Percentiles rank a stretch among this genome's conserved stretches.
Evolutionary conservation across 345 rosid genomes (phyloP).

Genomic region (Aegle marmelos): DNA sequence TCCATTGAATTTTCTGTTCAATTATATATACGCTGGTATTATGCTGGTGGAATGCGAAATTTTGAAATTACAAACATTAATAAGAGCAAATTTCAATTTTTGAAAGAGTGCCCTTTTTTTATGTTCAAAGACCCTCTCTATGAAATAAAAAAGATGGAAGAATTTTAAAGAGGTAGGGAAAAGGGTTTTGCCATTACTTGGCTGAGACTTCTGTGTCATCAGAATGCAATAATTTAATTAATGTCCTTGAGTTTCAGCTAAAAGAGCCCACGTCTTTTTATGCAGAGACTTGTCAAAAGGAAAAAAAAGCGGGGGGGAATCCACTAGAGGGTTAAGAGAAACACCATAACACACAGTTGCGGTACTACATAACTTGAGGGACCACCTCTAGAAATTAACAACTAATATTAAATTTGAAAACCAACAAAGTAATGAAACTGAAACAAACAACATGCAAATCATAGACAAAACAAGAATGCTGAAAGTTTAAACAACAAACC

Average conservation of each 20-base stretch:
- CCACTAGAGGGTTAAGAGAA: background rate
- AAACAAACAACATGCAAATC: background rate
- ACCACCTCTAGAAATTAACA: background rate
- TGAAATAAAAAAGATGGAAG: too few relatives aligned
- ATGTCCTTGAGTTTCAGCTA: background rate
- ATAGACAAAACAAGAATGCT: background rate
- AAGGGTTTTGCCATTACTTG: too few relatives aligned
- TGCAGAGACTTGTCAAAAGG: background rate
- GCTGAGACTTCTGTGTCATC: background rate
- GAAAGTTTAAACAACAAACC: slow-evolving; percentile 39
- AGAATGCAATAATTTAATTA: background rate
- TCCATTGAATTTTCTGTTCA: background rate
- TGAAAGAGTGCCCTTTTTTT: too few relatives aligned
- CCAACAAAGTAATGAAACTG: background rate
- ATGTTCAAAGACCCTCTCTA: too few relatives aligned
- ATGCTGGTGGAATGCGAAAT: too few relatives aligned
- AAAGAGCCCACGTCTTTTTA: background rate
- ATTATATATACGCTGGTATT: too few relatives aligned
- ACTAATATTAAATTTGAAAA: background rate
- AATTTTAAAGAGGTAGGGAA: too few relatives aligned
- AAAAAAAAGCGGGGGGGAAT: background rate
- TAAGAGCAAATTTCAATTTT: too few relatives aligned
- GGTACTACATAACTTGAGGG: background rate
- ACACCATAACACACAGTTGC: background rate
- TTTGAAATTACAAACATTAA: too few relatives aligned